Conservation (phyloP, 2,329 filamentous ascomycete species). For the Aspergillus quadrilineatus region DNA sequence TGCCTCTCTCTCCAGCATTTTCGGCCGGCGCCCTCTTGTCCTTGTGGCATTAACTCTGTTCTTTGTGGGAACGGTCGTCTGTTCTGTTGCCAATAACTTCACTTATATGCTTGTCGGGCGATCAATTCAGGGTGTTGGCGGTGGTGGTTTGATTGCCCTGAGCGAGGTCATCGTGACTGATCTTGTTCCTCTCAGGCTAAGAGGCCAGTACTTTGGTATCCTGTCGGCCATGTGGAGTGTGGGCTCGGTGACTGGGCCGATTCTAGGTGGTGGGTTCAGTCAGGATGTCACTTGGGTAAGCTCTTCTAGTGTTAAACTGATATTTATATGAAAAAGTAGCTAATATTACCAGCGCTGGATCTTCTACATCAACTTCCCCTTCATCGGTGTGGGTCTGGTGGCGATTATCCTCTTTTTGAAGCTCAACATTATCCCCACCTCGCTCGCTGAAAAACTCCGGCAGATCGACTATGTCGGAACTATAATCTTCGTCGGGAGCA, state of each 20-base stretch:
- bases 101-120: conserved; percentile 55
- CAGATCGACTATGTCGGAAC: conserved; percentile 34
- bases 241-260: conserved; percentile 60
- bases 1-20: conserved; percentile 54
- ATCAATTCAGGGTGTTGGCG: conserved; percentile 55
- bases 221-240: conserved; percentile 41
- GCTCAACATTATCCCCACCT: conserved; percentile 7
- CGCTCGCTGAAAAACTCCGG: conserved; percentile 12
- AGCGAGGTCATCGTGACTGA: conserved; percentile 49
- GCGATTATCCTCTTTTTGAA: conserved; percentile 27
- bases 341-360: conserved; percentile 26
- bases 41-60: conserved; percentile 28
- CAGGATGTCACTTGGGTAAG: background rate
- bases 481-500: conserved; percentile 26
- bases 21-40: conserved; percentile 48
- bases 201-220: conserved; percentile 27
- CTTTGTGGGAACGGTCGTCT: background rate
- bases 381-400: conserved; percentile 23
- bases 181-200: conserved; percentile 42
- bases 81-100: background rate
- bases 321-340: background rate
- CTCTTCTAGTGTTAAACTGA: background rate
- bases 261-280: conserved; percentile 48
- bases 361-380: conserved; percentile 34
- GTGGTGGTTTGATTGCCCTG: conserved; percentile 45